Percentiles rank a stretch among this genome's conserved stretches.
These are phyloP conservation scores for Cutaneotrichosporon curvatum DNA, from an alignment of 1,284 basidiomycete genomes.

Conservation along the genomic window DNA sequence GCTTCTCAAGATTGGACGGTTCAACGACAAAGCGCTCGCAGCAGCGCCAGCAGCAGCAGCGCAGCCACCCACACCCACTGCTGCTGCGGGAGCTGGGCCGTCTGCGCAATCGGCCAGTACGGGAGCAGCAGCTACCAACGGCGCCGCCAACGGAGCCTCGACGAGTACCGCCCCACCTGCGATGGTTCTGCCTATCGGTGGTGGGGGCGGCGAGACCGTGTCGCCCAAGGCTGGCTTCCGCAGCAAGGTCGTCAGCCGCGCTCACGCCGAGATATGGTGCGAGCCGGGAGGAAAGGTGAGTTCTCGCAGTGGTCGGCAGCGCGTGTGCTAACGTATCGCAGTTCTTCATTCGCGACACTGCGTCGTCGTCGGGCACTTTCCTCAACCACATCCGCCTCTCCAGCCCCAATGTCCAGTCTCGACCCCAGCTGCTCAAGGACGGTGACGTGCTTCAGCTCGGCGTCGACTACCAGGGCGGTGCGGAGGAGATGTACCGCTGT, in stretches of 20 bases:
- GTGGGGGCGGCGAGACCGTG: slow-evolving; percentile 53
- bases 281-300: slow-evolving; percentile 51
- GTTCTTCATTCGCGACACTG: slow-evolving; percentile 89
- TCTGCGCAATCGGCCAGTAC: no score
- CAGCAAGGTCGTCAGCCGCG: slow-evolving; percentile 88
- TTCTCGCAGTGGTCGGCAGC: slow-evolving; percentile 21
- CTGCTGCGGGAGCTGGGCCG: neutral
- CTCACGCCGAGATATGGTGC: slow-evolving; percentile 92
- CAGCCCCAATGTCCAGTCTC: slow-evolving; percentile 71
- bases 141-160: neutral
- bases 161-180: slow-evolving; percentile 57
- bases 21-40: slow-evolving; percentile 57
- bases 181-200: neutral
- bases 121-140: neutral
- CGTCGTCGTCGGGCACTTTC: slow-evolving; percentile 86
- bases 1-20: slow-evolving; percentile 78
- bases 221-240: slow-evolving; percentile 88
- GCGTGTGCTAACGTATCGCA: no score
- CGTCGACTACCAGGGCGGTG: slow-evolving; percentile 95
- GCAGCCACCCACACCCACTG: neutral
- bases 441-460: slow-evolving; percentile 94
- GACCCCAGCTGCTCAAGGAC: slow-evolving; percentile 75
- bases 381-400: slow-evolving; percentile 88
- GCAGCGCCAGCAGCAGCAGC: slow-evolving; percentile 7
- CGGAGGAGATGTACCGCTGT: slow-evolving; percentile 95